A percentile compares a stretch with the other conserved stretches of the same genome.
phyloP scores from a whole-genome alignment of 768 basidiomycete species.

The Aureoboletus auriporus region DNA sequence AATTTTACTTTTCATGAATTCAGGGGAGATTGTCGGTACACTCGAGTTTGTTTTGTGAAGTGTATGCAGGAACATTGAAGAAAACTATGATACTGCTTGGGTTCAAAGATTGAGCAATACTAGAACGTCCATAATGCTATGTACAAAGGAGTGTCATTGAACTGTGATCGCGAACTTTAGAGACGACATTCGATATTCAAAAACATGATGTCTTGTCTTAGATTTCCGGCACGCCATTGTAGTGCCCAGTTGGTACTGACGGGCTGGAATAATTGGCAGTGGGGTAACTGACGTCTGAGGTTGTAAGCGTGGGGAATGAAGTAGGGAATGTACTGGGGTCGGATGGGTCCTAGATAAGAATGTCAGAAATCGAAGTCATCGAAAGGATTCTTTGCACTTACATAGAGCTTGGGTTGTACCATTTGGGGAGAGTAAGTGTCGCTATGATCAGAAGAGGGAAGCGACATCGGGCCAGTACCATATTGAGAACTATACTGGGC shows the following conservation, averaged over 20 bases:
- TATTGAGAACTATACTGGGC: slow-evolving; percentile 3
- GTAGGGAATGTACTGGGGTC: slow-evolving; percentile 37
- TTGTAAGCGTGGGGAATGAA: slow-evolving; percentile 14
- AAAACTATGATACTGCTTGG: too few species aligned
- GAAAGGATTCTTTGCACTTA: slow-evolving; percentile 11
- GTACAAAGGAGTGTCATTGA: not conserved
- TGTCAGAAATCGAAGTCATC: not conserved
- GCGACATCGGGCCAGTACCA: not conserved
- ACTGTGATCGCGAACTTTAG: not conserved
- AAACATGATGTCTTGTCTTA: slow-evolving; percentile 1
- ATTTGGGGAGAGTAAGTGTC: slow-evolving; percentile 15
- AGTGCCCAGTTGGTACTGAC: slow-evolving; percentile 12
- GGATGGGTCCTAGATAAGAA: slow-evolving; percentile 28
- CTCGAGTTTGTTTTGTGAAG: too few species aligned
- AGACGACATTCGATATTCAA: not conserved
- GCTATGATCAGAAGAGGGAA: slow-evolving; percentile 5
- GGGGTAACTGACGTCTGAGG: slow-evolving; percentile 4
- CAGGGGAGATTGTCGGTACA: too few species aligned
- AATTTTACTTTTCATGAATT: too few species aligned
- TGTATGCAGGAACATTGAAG: too few species aligned
- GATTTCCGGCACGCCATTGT: slow-evolving; percentile 26
- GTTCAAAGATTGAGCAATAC: too few species aligned
- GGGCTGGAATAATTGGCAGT: slow-evolving; percentile 10
- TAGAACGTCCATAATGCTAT: too few species aligned
- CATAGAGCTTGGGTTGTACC: slow-evolving; percentile 27